Conservation (phyloP, 2,329 filamentous ascomycete species). For the Beauveria brongniartii region DNA sequence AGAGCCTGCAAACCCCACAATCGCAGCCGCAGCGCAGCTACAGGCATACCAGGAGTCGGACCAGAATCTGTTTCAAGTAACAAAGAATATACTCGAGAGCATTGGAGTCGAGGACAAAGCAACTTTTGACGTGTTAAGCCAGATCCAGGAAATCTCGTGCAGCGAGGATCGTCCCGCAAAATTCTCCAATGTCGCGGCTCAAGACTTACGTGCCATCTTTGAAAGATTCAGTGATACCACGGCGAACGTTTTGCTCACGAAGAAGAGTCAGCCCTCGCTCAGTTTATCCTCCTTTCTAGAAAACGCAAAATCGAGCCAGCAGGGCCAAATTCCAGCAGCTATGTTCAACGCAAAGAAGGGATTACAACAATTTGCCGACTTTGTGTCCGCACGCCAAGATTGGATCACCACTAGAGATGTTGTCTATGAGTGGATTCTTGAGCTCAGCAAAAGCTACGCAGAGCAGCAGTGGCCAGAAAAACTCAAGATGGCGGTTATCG, state of each 20-base stretch:
- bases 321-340: slow-evolving; percentile 38
- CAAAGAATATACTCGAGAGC: slow-evolving; percentile 46
- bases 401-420: slow-evolving; percentile 51
- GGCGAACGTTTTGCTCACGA: slow-evolving; percentile 43
- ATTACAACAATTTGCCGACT: slow-evolving; percentile 42
- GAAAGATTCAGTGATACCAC: slow-evolving; percentile 44
- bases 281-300: slow-evolving; percentile 56
- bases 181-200: slow-evolving; percentile 36
- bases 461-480: slow-evolving; percentile 49
- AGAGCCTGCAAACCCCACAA: slow-evolving; percentile 44
- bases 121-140: slow-evolving; percentile 36
- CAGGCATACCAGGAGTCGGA: slow-evolving; percentile 50
- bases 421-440: slow-evolving; percentile 49
- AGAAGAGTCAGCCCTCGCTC: slow-evolving; percentile 42
- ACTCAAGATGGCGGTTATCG: slow-evolving; percentile 48
- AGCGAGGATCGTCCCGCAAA: slow-evolving; percentile 43
- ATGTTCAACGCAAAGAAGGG: slow-evolving; percentile 46
- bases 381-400: slow-evolving; percentile 31
- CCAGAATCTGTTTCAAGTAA: slow-evolving; percentile 46
- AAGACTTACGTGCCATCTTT: slow-evolving; percentile 42
- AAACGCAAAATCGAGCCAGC: slow-evolving; percentile 49
- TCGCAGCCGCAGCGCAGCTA: slow-evolving; percentile 45
- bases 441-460: slow-evolving; percentile 43
- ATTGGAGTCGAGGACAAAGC: slow-evolving; percentile 44
- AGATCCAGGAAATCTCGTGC: slow-evolving; percentile 44